Evolutionary conservation across 2,329 filamentous ascomycete species (phyloP), one percentile per base, ranked within the genome.

Genomic region (Aspergillus sp.): DNA sequence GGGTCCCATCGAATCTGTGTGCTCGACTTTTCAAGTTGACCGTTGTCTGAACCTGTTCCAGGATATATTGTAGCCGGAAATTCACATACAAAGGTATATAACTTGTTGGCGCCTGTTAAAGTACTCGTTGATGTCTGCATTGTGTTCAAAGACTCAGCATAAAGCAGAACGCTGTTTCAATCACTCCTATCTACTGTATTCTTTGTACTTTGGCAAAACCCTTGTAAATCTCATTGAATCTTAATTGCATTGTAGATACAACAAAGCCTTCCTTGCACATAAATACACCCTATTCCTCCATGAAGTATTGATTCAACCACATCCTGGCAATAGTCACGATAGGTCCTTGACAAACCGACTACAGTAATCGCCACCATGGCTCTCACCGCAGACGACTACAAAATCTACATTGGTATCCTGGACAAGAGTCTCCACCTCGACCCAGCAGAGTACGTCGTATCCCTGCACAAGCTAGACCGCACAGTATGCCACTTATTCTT

Each of bases 11-110:
- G 0, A 35, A 53, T 6, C 35, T 57, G 11, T 59, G 55, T 19
- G 60, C 60, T 7, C 55, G 62, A 1, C 35, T 64, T 3, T 51
- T 64, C 21, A 56, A 19, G 41, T 53, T 61, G 23, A 62, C 48
- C 4, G 9, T 39, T 14, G 11, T 35, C 11, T 19, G 9, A 6
- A 23, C 25, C 37, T 21, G 25, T 27, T 3, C 11, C 21, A 21
- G 19, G 19, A 19, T 4, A 9, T 21, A 44, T 19, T 11, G 2
- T 14, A 15, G 15, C 41, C 7, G 41, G n/a, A 11, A 4, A 21
- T 8, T 19, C 19, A 19, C 19, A 19, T 19, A 19, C 19, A 19
- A 19, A 19, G 3, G 19, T 19, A 19, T 21, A 21, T 4, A 21
- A 1, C 21, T 3, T 21, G 21, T 21, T 21, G 21, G 21, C 21